Conservation (phyloP, 2,329 filamentous ascomycete species). For the Periconia sp. region DNA sequence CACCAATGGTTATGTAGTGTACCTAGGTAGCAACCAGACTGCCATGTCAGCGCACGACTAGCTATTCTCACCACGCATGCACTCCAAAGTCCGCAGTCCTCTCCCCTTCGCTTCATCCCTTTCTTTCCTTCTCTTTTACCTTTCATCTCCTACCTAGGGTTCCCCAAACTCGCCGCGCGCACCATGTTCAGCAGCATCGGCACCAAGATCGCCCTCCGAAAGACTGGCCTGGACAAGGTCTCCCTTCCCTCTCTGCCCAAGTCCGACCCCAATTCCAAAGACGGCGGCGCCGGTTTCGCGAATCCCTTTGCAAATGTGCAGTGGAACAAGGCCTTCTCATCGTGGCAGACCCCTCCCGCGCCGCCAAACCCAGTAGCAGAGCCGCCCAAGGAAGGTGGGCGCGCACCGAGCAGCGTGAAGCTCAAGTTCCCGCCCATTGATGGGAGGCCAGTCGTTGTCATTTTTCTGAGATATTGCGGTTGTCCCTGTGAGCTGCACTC, state of each 20-base stretch:
- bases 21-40: not conserved
- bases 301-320: constrained; percentile 42
- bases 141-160: not conserved
- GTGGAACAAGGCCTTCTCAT: constrained; percentile 37
- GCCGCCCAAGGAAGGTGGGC: constrained; percentile 27
- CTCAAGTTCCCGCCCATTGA: constrained; percentile 34
- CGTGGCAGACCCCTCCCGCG: constrained; percentile 36
- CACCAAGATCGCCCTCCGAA: constrained; percentile 61
- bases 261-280: constrained; percentile 25
- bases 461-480: constrained; percentile 38
- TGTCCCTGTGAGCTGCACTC: constrained; percentile 34
- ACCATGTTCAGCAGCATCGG: constrained; percentile 59
- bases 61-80: constrained; percentile 8
- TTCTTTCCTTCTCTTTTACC: constrained; percentile 6
- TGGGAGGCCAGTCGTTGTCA: constrained; percentile 29
- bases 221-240: constrained; percentile 57
- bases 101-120: not conserved
- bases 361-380: constrained; percentile 29
- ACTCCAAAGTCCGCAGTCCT: constrained; percentile 8
- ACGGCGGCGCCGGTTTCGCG: constrained; percentile 18
- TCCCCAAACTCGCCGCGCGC: constrained; percentile 3
- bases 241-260: constrained; percentile 41
- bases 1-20: constrained; percentile 9
- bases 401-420: constrained; percentile 30
- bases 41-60: constrained; percentile 11